A percentile compares a stretch with the other conserved stretches of the same genome.
These are phyloP conservation scores for Carex parvula DNA, from an alignment of 176 grass and related monocot species.

Conservation along the genomic window DNA sequence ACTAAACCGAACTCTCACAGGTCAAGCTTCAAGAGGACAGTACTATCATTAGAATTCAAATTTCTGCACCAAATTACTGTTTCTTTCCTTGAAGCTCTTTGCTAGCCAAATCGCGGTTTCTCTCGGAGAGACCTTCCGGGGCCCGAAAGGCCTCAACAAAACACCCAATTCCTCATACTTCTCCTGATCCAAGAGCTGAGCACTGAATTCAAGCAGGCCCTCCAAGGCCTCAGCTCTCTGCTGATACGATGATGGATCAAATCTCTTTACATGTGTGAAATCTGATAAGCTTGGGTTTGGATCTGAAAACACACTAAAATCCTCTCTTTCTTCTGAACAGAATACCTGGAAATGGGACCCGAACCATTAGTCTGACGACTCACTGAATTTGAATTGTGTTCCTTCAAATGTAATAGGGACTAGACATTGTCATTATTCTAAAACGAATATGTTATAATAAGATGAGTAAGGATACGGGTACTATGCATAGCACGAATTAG, in stretches of 20 bases:
- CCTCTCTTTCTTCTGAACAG: constrained; percentile 32
- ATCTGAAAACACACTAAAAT: constrained; percentile 33
- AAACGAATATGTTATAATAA: not conserved
- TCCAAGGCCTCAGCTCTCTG: constrained; percentile 87
- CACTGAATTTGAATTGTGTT: not conserved
- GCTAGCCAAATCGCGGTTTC: constrained; percentile 94
- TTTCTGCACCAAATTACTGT: constrained; percentile 26
- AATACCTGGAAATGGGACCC: constrained; percentile 22
- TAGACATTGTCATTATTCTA: not conserved
- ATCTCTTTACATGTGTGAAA: constrained; percentile 53
- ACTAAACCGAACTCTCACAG: not conserved
- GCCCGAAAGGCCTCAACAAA: constrained; percentile 80
- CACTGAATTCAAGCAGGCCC: constrained; percentile 94
- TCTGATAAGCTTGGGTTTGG: constrained; percentile 47
- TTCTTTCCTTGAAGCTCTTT: constrained; percentile 82
- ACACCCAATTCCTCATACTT: constrained; percentile 78
- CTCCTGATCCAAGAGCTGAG: constrained; percentile 75
- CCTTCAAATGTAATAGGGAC: not conserved
- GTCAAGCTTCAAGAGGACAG: not conserved
- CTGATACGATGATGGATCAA: constrained; percentile 64
- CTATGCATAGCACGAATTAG: no score
- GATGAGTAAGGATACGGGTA: not conserved
- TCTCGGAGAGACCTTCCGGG: constrained; percentile 75
- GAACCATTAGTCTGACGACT: not conserved
- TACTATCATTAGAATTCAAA: not conserved